Evolutionary conservation across 345 rosid genomes (phyloP).

Genomic region (Eucalyptus polyanthemos): DNA sequence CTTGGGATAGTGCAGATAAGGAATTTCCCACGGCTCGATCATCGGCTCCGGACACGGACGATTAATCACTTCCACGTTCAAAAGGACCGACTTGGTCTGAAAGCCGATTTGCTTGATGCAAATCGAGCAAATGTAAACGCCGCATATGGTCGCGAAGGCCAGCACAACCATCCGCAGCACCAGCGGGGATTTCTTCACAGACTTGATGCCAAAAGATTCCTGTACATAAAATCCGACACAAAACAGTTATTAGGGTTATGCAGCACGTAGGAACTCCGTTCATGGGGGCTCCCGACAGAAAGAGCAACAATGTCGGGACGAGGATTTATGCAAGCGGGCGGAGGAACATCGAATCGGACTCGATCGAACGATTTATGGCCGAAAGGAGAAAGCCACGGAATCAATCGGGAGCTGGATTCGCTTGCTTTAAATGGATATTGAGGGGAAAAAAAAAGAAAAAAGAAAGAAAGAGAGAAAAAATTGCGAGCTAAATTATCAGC

Average conservation of each 20-base stretch:
- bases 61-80: slow-evolving; percentile 38
- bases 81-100: slow-evolving; percentile 23
- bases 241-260: neutral
- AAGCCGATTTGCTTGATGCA: slow-evolving; percentile 73
- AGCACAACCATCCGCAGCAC: slow-evolving; percentile 78
- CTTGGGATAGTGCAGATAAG: slow-evolving; percentile 76
- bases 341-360: neutral
- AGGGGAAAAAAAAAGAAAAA: neutral
- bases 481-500: neutral
- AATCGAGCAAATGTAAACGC: slow-evolving; percentile 73
- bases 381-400: neutral
- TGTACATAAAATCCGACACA: slow-evolving; percentile 5
- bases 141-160: slow-evolving; percentile 66
- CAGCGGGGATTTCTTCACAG: slow-evolving; percentile 79
- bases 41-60: slow-evolving; percentile 68
- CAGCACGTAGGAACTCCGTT: neutral
- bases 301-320: neutral
- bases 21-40: slow-evolving; percentile 86
- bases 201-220: slow-evolving; percentile 63
- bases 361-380: neutral
- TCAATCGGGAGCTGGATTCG: neutral
- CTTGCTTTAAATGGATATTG: neutral
- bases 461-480: too few relatives aligned
- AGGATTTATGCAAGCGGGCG: neutral
- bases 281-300: neutral